Conservation (phyloP, 768 basidiomycete species). For the Pleurotus giganteus region DNA sequence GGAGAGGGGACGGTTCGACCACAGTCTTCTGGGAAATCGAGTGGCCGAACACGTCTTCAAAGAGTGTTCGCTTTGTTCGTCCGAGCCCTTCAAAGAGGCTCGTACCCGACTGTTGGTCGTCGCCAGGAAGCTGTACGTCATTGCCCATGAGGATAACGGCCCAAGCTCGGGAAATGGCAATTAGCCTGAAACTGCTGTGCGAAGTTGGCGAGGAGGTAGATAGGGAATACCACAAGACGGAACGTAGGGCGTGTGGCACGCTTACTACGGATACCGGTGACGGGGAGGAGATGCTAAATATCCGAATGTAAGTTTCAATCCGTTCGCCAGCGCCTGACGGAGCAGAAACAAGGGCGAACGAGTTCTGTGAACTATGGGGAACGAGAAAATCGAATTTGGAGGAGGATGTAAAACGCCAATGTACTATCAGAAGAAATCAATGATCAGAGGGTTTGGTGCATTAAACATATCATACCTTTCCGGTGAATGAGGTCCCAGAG, state of each 20-base stretch:
- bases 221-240: conserved; percentile 35
- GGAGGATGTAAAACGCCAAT: conserved; percentile 49
- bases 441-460: not conserved
- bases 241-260: conserved; percentile 66
- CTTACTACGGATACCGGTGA: conserved; percentile 38
- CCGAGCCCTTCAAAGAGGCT: conserved; percentile 28
- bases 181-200: conserved; percentile 47
- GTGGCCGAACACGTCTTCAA: conserved; percentile 89
- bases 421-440: conserved; percentile 38
- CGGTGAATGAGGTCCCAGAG: conserved; percentile 74
- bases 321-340: conserved; percentile 22
- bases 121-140: conserved; percentile 35
- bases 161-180: conserved; percentile 70
- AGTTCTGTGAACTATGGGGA: conserved; percentile 53
- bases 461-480: conserved; percentile 45
- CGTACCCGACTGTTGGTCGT: conserved; percentile 40
- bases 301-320: conserved; percentile 36
- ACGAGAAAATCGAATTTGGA: conserved; percentile 43
- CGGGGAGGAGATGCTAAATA: conserved; percentile 48
- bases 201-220: conserved; percentile 15
- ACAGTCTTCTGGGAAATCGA: conserved; percentile 51
- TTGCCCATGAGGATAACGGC: conserved; percentile 70
- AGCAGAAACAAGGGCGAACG: conserved; percentile 57
- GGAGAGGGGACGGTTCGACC: conserved; percentile 10
- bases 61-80: conserved; percentile 54